Evolutionary conservation across 768 basidiomycete genomes (phyloP), one percentile per base, ranked within the genome.

Genomic region (Leccinum uliginosum): DNA sequence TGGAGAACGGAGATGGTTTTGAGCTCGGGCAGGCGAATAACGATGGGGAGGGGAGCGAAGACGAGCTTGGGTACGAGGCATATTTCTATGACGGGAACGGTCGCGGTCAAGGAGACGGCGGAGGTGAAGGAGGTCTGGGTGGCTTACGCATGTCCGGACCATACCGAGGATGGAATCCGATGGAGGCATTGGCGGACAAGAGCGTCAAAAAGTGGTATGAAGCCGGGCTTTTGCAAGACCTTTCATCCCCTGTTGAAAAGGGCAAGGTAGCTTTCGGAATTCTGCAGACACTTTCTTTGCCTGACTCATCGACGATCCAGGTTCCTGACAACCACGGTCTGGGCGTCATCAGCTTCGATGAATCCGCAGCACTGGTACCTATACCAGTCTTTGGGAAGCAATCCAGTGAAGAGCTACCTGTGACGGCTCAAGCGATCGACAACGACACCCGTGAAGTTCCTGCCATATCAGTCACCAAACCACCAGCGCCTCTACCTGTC

Each of bases 171-270:
- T 97, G 93, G 94, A 90, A 79, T 68, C 89, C 93, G 6, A 72
- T 97, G 57, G 94, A 98, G 70, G 95, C 93, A 14, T 91, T 89
- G 88, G 94, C 92, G 49, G 95, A 97, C 74, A 80, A 81, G 62
- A 93, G 93, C 73, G 78, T 93, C 49, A 82, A 87, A 68, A 84
- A 84, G 68, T 98, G 95, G 94, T 83, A 87, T 54, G 85, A 89
- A 62, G 78, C 83, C 24, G 93, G 93, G 3, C 70, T 93, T 32
- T 78, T 91, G 32, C 71, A 83, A 27, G 83, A 83, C 51, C 55
- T 73, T 35, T 68, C 76, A 30, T 56, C 73, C 6, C 72, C 77
- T 32, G 40, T 49, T 17, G 76, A 78, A 61, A 79, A 79, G 62
- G 72, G 67, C 66, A 82, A 84, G 76, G 83, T 78, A 69, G 66